Percentiles rank a stretch among this genome's conserved stretches.
Evolutionary conservation across 2,329 filamentous ascomycete species (phyloP).

Genomic region (Lasiodiplodia gonubiensis): DNA sequence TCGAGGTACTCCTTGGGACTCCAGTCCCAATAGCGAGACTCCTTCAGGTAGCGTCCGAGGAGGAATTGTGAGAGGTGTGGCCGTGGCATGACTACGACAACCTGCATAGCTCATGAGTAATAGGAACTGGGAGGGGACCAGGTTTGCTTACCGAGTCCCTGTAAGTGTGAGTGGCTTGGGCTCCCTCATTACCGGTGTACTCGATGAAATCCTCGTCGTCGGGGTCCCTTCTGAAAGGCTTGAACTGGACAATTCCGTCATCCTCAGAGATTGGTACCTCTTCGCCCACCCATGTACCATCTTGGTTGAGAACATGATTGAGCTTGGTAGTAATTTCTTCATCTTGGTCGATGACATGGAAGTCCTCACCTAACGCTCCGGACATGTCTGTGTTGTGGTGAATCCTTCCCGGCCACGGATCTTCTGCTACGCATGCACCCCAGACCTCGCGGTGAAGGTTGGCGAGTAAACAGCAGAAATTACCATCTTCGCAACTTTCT

Average conservation of each 20-base stretch:
- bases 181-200: conserved; percentile 39
- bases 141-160: conserved; percentile 34
- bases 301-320: neutral
- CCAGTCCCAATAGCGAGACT: too few species aligned
- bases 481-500: conserved; percentile 6
- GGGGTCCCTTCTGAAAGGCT: conserved; percentile 33
- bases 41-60: neutral
- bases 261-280: neutral
- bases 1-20: too few species aligned
- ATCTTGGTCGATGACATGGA: neutral
- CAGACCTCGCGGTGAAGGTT: neutral
- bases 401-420: too few species aligned
- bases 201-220: conserved; percentile 39
- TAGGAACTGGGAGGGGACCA: too few species aligned
- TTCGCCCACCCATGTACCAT: neutral
- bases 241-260: neutral
- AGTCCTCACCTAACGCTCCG: conserved; percentile 30
- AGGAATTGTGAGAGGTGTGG: conserved; percentile 1
- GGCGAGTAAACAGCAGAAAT: conserved; percentile 25
- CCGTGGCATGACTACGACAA: conserved; percentile 19
- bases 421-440: conserved; percentile 9
- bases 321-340: neutral
- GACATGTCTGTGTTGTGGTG: conserved; percentile 20
- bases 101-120: conserved; percentile 1
- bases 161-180: conserved; percentile 37